These are phyloP conservation scores for Punica granatum DNA, from an alignment of 345 rosid species.

Conservation along the genomic window DNA sequence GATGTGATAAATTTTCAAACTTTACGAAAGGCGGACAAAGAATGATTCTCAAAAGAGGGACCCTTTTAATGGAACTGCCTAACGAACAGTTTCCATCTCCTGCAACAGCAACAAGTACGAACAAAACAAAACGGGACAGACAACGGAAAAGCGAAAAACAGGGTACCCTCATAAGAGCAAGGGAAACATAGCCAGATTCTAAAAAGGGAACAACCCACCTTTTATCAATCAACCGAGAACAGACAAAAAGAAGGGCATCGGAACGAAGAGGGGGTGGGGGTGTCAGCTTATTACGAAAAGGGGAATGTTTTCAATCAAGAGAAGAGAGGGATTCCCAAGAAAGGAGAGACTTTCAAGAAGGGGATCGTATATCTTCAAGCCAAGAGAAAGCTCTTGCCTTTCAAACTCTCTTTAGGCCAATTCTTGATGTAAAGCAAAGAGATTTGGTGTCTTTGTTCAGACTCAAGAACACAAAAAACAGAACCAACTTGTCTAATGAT, in stretches of 20 bases:
- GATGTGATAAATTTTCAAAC: background rate
- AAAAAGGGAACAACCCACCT: constrained; percentile 1
- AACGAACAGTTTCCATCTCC: background rate
- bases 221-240: background rate
- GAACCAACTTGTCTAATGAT: background rate
- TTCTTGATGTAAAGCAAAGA: constrained; percentile 4
- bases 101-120: background rate
- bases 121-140: constrained; percentile 5
- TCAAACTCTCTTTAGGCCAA: background rate
- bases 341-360: constrained; percentile 57
- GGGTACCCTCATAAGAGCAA: constrained; percentile 12
- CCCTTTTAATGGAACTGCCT: background rate
- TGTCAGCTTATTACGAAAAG: constrained; percentile 7
- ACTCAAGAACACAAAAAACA: background rate
- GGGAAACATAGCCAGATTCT: constrained; percentile 2
- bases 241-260: too few relatives aligned
- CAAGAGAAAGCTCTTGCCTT: constrained; percentile 21
- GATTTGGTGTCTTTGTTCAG: constrained; percentile 1
- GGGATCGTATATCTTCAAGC: constrained; percentile 51
- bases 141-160: constrained; percentile 7
- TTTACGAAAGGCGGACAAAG: background rate
- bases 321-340: constrained; percentile 7
- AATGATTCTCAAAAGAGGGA: background rate
- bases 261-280: background rate
- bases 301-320: constrained; percentile 8